Evolutionary conservation across 208 protist genomes (phyloP).

Genomic region (Trypanosoma platydactyli): DNA sequence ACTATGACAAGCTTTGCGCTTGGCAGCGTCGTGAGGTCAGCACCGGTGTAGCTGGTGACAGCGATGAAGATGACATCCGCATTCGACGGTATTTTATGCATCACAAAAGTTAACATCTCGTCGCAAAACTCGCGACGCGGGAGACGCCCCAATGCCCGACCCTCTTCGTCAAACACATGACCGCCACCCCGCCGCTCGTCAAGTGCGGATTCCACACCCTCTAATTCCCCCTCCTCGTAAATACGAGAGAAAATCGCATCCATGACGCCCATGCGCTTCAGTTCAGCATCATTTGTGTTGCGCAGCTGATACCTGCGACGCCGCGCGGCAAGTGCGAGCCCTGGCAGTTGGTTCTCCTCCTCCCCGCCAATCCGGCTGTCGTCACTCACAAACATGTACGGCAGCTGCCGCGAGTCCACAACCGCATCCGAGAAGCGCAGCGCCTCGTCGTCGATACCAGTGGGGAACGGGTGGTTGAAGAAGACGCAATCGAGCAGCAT

Average conservation of each 20-base stretch:
- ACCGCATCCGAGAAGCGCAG: slow-evolving; percentile 37
- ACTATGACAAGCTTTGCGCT: slow-evolving; percentile 47
- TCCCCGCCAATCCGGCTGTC: slow-evolving; percentile 81
- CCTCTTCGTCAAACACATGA: slow-evolving; percentile 27
- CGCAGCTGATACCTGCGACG: slow-evolving; percentile 35
- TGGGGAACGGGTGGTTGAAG: slow-evolving; percentile 81
- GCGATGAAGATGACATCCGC: slow-evolving; percentile 70
- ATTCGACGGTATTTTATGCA: slow-evolving; percentile 69
- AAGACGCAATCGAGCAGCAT: slow-evolving; percentile 77
- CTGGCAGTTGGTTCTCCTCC: slow-evolving; percentile 73
- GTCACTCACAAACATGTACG: slow-evolving; percentile 84
- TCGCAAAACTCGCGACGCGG: slow-evolving; percentile 56
- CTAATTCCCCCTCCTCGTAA: slow-evolving; percentile 73
- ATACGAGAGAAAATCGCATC: slow-evolving; percentile 57
- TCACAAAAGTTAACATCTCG: slow-evolving; percentile 75
- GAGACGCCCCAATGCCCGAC: slow-evolving; percentile 1
- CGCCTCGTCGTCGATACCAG: slow-evolving; percentile 50
- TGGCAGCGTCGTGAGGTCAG: slow-evolving; percentile 56
- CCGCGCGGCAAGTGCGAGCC: slow-evolving; percentile 48
- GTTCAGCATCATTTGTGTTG: slow-evolving; percentile 20
- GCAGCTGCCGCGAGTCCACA: slow-evolving; percentile 53
- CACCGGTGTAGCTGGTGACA: slow-evolving; percentile 79
- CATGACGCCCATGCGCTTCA: slow-evolving; percentile 34
- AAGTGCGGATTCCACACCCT: slow-evolving; percentile 46
- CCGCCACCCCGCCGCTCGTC: slow-evolving; percentile 39